Percentiles rank a stretch among this genome's conserved stretches.
Conservation (phyloP, 75 land plant species). For the Chamaecyparis obtusa region DNA sequence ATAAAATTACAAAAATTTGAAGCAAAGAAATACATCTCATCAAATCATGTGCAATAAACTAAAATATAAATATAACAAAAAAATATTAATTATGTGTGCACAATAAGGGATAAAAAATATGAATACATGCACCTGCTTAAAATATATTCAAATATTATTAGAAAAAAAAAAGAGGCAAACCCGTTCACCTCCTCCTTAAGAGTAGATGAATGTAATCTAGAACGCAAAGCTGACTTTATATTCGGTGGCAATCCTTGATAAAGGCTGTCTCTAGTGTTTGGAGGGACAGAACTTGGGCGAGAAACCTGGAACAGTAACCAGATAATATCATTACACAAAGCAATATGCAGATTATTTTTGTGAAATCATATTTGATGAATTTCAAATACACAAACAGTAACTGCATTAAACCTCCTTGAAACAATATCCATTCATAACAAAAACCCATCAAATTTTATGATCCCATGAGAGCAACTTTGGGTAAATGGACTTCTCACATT, state of each 20-base stretch:
- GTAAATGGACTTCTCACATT: not conserved
- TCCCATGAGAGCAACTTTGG: not conserved
- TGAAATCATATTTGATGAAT: not conserved
- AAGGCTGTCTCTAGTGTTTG: conserved; percentile 81
- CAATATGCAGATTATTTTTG: not conserved
- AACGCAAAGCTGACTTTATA: conserved; percentile 72
- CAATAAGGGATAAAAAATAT: not conserved
- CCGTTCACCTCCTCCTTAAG: conserved; percentile 64
- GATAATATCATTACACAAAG: not conserved
- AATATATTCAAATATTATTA: not conserved
- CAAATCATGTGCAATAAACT: not conserved
- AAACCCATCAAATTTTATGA: not conserved
- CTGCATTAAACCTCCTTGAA: not conserved
- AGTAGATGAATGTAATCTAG: conserved; percentile 48
- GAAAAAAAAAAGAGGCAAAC: not conserved
- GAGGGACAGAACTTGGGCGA: conserved; percentile 88
- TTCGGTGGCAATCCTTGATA: conserved; percentile 86
- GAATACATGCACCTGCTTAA: not conserved
- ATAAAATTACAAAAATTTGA: not conserved
- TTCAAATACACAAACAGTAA: not conserved
- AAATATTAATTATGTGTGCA: not conserved
- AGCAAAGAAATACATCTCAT: not conserved
- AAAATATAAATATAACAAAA: not conserved
- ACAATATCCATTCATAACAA: not conserved
- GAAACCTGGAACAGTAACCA: conserved; percentile 54